phyloP scores from a whole-genome alignment of 2,329 filamentous ascomycete genomes.

The Trichoderma semiorbis region DNA sequence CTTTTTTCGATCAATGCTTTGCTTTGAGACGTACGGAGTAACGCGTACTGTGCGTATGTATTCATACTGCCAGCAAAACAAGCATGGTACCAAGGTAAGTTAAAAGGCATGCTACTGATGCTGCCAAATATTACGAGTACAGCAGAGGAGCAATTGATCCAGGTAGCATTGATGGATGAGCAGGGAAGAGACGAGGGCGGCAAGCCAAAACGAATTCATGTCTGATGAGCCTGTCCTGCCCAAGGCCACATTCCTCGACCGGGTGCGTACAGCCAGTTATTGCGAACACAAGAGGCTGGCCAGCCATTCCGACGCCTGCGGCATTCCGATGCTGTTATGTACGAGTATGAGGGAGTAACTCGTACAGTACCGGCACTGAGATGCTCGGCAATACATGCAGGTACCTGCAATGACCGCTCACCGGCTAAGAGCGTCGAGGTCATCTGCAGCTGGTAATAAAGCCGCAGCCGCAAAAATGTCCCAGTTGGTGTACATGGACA shows the following conservation, averaged over 20 bases:
- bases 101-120: not conserved
- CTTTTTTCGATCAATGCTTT: not conserved
- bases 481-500: not conserved
- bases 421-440: not conserved
- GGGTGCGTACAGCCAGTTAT: not conserved
- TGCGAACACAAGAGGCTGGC: not conserved
- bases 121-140: not conserved
- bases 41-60: not conserved
- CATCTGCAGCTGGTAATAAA: not conserved
- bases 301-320: constrained; percentile 1
- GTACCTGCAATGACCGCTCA: not conserved
- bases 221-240: not conserved
- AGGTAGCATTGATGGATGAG: not conserved
- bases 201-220: not conserved
- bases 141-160: not conserved
- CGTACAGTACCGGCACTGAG: not conserved
- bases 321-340: constrained; percentile 7
- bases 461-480: not conserved
- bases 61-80: not conserved
- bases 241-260: not conserved
- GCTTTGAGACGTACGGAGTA: not conserved
- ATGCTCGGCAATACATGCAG: not conserved
- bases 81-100: not conserved
- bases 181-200: not conserved
- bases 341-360: not conserved